These are phyloP conservation scores for Nakazawaea wyomingensis DNA, from an alignment of 805 yeast genomes.

Conservation along the genomic window DNA sequence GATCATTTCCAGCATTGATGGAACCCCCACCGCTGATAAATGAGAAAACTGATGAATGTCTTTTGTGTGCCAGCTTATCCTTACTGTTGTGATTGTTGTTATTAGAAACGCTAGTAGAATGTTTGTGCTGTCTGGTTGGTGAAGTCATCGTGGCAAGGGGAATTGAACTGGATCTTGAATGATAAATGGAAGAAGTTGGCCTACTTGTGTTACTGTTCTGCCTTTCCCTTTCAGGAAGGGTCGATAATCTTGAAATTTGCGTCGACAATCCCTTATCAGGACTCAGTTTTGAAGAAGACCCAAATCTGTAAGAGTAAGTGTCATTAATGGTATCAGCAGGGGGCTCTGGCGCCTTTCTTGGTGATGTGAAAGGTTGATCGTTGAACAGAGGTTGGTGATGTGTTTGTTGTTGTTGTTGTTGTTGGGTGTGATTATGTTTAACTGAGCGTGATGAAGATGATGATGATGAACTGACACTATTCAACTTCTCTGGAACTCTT, in stretches of 20 bases:
- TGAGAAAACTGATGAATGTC: conserved; percentile 57
- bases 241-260: conserved; percentile 8
- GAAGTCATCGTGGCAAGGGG: conserved; percentile 24
- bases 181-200: conserved; percentile 36
- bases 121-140: conserved; percentile 27
- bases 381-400: neutral
- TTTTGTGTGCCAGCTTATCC: conserved; percentile 36
- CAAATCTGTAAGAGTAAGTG: conserved; percentile 20
- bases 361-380: conserved; percentile 42
- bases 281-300: conserved; percentile 9
- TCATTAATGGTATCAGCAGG: conserved; percentile 35
- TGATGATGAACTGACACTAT: neutral
- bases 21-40: conserved; percentile 30
- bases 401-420: neutral
- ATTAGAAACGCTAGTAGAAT: conserved; percentile 18
- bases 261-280: conserved; percentile 1
- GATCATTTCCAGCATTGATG: conserved; percentile 7
- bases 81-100: conserved; percentile 15
- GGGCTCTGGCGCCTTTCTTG: conserved; percentile 71
- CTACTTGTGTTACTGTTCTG: conserved; percentile 7
- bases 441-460: too few relatives aligned
- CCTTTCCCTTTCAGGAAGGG: conserved; percentile 11
- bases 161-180: conserved; percentile 30
- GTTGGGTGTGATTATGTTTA: neutral
- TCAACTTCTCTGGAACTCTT: neutral